These are phyloP conservation scores for Garcileccinum viscosum DNA, from an alignment of 1,284 basidiomycete species.

Conservation along the genomic window DNA sequence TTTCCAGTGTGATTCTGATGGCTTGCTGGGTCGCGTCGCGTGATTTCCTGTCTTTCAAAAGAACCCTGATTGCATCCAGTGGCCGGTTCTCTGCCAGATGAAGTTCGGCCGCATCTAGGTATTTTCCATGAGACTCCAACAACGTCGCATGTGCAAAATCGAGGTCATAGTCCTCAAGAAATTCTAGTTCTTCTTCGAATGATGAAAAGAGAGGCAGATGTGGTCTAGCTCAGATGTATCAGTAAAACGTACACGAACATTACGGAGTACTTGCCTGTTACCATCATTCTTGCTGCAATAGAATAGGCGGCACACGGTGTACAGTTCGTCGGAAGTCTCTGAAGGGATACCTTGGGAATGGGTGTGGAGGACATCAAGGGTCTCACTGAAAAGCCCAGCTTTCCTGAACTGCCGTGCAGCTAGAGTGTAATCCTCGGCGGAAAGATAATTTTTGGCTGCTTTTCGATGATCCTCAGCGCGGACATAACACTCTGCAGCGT, in stretches of 20 bases:
- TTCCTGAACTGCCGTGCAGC: slow-evolving; percentile 57
- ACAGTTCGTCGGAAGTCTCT: slow-evolving; percentile 48
- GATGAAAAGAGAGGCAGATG: slow-evolving; percentile 56
- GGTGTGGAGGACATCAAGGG: slow-evolving; percentile 51
- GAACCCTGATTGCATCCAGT: slow-evolving; percentile 53
- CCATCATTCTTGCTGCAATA: slow-evolving; percentile 50
- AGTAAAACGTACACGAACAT: neutral
- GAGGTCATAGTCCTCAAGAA: slow-evolving; percentile 61
- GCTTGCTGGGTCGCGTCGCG: slow-evolving; percentile 40
- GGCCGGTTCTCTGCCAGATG: slow-evolving; percentile 57
- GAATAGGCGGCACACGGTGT: slow-evolving; percentile 55
- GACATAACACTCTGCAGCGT: slow-evolving; percentile 61
- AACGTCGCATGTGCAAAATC: slow-evolving; percentile 57
- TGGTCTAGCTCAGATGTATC: slow-evolving; percentile 43
- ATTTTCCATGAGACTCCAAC: slow-evolving; percentile 52
- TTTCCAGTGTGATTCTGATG: slow-evolving; percentile 32
- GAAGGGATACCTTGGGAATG: slow-evolving; percentile 41
- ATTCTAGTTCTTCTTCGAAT: slow-evolving; percentile 61
- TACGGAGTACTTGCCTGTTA: slow-evolving; percentile 32
- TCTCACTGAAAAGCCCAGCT: slow-evolving; percentile 58
- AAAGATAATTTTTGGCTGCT: slow-evolving; percentile 55
- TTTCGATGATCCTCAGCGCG: slow-evolving; percentile 44
- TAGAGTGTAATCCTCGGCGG: slow-evolving; percentile 50
- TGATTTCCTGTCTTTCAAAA: slow-evolving; percentile 46
- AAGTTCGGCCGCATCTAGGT: slow-evolving; percentile 60